Conservation (phyloP, 768 basidiomycete genomes). For the Tylopilus subfusipes region DNA sequence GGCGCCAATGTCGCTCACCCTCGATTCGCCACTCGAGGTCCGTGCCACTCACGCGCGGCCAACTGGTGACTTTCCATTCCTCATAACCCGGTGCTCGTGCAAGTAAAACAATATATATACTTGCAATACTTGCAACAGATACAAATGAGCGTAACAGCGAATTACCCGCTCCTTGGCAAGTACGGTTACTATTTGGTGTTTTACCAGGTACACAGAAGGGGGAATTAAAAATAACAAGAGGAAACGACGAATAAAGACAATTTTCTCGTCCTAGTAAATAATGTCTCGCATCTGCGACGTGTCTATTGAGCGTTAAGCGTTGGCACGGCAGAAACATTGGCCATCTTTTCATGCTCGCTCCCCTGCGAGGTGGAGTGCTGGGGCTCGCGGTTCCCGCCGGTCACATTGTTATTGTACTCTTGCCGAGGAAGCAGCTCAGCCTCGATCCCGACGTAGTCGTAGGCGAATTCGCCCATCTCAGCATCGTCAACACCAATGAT, state of each 20-base stretch:
- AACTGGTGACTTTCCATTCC: neutral
- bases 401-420: constrained; percentile 28
- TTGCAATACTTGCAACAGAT: too few species aligned
- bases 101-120: neutral
- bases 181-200: neutral
- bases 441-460: constrained; percentile 81
- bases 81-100: too few species aligned
- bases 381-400: constrained; percentile 35
- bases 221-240: neutral
- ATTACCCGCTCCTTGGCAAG: neutral
- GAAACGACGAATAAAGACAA: neutral
- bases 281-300: neutral
- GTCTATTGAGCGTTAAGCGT: neutral
- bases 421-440: constrained; percentile 38
- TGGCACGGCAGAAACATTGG: constrained; percentile 1
- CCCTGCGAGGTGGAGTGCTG: constrained; percentile 31
- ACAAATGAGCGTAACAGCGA: neutral
- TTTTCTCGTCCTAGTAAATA: neutral
- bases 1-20: too few species aligned
- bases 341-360: constrained; percentile 28
- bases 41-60: too few species aligned
- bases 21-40: too few species aligned
- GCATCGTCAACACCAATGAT: constrained; percentile 86
- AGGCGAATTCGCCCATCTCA: constrained; percentile 88
- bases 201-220: neutral